phyloP scores from a whole-genome alignment of 2,329 filamentous ascomycete species.

The Domatiomyces catenatus region DNA sequence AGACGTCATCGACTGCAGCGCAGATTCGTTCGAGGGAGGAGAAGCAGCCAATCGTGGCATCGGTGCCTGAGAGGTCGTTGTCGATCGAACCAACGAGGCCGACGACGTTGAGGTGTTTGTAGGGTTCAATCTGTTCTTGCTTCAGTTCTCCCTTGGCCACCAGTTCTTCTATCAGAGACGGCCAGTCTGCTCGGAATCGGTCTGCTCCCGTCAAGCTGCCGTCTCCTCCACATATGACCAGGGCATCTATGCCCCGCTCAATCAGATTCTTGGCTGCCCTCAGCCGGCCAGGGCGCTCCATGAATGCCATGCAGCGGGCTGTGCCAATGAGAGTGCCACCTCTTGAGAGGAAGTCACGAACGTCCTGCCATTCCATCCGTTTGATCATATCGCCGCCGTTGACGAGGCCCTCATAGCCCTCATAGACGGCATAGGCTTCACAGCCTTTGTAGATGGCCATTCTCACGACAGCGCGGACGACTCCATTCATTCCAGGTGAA shows the following conservation, averaged over 20 bases:
- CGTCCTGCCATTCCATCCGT: conserved; percentile 81
- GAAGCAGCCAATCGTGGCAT: conserved; percentile 94
- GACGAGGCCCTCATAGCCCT: conserved; percentile 92
- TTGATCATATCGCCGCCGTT: conserved; percentile 76
- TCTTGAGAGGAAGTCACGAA: conserved; percentile 83
- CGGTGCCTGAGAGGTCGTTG: conserved; percentile 93
- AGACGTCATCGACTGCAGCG: conserved; percentile 80
- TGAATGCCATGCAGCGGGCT: conserved; percentile 82
- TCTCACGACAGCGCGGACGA: conserved; percentile 76
- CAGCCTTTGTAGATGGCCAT: conserved; percentile 76
- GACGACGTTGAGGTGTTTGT: conserved; percentile 84
- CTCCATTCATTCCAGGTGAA: conserved; percentile 87
- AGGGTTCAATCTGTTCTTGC: conserved; percentile 55
- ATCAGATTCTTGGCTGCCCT: conserved; percentile 90
- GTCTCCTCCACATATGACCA: conserved; percentile 94
- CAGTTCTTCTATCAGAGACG: conserved; percentile 69
- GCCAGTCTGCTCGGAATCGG: conserved; percentile 85
- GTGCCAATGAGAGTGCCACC: conserved; percentile 94
- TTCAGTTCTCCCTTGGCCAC: conserved; percentile 59
- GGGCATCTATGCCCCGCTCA: conserved; percentile 76
- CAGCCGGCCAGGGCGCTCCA: conserved; percentile 69
- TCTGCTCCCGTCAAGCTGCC: conserved; percentile 92
- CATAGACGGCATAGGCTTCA: conserved; percentile 68
- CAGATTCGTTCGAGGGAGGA: conserved; percentile 86
- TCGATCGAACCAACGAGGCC: conserved; percentile 94